Base-by-base conservation (phyloP, 148 eudicot genomes). In the Nepenthes mirabilis region DNA sequence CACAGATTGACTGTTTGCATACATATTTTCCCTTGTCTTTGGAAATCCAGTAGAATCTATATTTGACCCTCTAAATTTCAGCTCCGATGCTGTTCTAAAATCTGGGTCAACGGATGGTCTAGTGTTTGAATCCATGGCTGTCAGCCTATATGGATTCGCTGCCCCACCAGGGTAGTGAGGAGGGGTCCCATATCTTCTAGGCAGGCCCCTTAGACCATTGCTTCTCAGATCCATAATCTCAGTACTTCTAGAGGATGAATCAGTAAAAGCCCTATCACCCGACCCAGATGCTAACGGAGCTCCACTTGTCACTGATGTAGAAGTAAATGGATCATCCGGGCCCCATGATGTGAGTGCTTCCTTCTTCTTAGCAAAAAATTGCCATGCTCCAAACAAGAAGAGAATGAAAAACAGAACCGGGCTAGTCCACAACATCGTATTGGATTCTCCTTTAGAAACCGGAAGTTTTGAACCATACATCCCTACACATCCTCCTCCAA, bases 311-410 rank as follows among this genome's bases (percentile, higher is more conserved):
- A 65, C 65, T 0, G 82, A 54, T 1, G 69, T 57, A 9, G 87
- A 70, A 58, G 50, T 73, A 48, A 93, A 82, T 2, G 95, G 91
- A 58, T 94, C 99, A 68, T 94, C 99, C 0, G 95, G 89, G 14
- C 91, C 97, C 99, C 99, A 89, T 0, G 95, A 82, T 59, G 80
- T 89, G 65, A 89, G 85, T 1, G 83, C 87, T 64, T 86, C 99
- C 77, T 89, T 94, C 65, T 94, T 94, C 63, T 86, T 86, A 36
- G 91, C 89, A 63, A 94, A 94, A 67, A 89, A 94, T 40, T 89
- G 91, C 88, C 89, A 94, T 2, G 95, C 97, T 61, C 83, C 99
- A 62, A 94, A 86, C 43, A 94, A 74, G 74, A 94, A 94, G 43
- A 94, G 75, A 50, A 94, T 73, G 69, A 94, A 94, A 59, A 94